Evolutionary conservation across 805 yeast species (phyloP).

Genomic region (Saccharomyces paradoxus): DNA sequence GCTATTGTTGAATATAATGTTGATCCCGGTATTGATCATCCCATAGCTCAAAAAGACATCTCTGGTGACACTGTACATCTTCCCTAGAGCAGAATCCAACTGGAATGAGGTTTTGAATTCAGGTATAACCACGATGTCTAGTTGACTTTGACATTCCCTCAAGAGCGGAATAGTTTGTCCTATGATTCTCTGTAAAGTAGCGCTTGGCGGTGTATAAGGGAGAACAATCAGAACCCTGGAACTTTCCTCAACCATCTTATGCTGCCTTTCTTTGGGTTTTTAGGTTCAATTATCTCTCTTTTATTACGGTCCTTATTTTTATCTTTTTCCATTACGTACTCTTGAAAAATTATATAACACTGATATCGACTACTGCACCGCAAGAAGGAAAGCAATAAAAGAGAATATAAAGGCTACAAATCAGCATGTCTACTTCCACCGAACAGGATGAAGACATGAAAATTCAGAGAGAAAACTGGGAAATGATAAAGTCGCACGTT

Average conservation of each 20-base stretch:
- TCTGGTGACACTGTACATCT: conserved; percentile 22
- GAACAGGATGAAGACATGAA: conserved; percentile 23
- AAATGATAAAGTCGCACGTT: conserved; percentile 33
- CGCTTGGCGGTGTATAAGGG: not conserved
- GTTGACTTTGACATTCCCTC: conserved; percentile 2
- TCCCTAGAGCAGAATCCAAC: conserved; percentile 24
- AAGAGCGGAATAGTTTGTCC: not conserved
- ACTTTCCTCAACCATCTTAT: not conserved
- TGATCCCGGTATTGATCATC: not conserved
- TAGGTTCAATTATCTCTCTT: not conserved
- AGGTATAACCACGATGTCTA: conserved; percentile 18
- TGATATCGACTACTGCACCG: not conserved
- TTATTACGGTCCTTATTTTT: not conserved
- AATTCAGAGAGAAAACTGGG: conserved; percentile 53
- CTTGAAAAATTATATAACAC: not conserved
- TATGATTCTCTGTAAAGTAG: not conserved
- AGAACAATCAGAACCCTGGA: not conserved
- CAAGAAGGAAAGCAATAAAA: not conserved
- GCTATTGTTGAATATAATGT: not conserved
- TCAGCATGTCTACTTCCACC: not conserved
- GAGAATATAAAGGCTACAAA: not conserved
- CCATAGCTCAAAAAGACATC: conserved; percentile 15
- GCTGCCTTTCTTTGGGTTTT: not conserved
- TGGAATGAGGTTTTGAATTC: conserved; percentile 13
- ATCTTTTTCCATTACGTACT: not conserved